Evolutionary conservation across 2,329 filamentous ascomycete species (phyloP), one percentile per base, ranked within the genome.

Genomic region (Fusarium sp.): DNA sequence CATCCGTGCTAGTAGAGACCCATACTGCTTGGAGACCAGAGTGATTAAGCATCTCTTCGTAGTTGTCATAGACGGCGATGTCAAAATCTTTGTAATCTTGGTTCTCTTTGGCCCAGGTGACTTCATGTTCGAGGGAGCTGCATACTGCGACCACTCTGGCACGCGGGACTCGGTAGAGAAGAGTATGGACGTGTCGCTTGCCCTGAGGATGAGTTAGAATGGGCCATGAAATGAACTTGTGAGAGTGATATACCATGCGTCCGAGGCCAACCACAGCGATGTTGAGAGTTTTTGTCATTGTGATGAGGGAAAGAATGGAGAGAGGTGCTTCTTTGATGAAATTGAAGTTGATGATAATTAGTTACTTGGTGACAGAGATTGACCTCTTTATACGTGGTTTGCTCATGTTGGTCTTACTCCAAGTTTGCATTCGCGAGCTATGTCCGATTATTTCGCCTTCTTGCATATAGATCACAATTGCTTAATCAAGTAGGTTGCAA

Each of bases 91-190:
- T 67, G 14, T 71, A 71, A 6, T 73, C 79, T 0, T 86, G 78
- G 65, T 84, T 76, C 54, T 78, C 64, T 51, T 79, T 79, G 10
- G 81, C 84, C 83, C 83, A 86, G 30, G 77, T 74, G 27, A 83
- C 75, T 62, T 86, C 84, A 2, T 78, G 70, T 30, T 85, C 83
- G 12, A 83, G 83, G 1, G 82, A 56, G 18, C 67, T 83, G 70
- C 82, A 86, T 13, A 82, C 85, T 29, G 84, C 84, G 22, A 86
- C 82, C 14, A 87, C 79, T 56, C 84, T 76, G 12, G 84, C 84
- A 18, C 83, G 81, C 5, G 83, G 83, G 6, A 82, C 82, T 6
- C 79, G 77, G 65, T 83, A 76, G 40, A 86, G 76, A 46, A 85
- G 81, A 66, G 84, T 85, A 49, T 83, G 74, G 44, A 83, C 84